phyloP scores from a whole-genome alignment of 179 eudicot species.

The Beta lomatogona region DNA sequence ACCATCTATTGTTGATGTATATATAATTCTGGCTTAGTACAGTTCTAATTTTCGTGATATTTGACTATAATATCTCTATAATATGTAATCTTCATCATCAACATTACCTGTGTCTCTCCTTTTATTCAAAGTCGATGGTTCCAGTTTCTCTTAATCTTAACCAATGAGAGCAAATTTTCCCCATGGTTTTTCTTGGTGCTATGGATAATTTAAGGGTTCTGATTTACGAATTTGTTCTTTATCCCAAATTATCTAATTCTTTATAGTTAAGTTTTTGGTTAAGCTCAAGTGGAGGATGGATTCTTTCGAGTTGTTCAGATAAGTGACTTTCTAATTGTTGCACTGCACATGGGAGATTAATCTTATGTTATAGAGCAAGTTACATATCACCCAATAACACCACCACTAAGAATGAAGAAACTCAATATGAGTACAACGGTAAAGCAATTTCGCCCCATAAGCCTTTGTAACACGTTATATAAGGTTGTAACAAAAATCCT shows the following conservation, averaged over 20 bases:
- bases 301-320: too few species aligned
- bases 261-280: background rate
- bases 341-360: background rate
- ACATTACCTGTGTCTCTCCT: background rate
- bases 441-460: too few species aligned
- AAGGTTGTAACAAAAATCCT: too few species aligned
- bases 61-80: too few species aligned
- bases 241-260: too few species aligned
- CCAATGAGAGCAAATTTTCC: background rate
- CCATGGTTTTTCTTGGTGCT: background rate
- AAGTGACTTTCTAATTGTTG: background rate
- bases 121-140: too few species aligned
- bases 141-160: background rate
- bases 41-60: background rate
- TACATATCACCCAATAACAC: background rate
- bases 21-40: constrained; percentile 7
- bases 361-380: background rate
- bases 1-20: background rate
- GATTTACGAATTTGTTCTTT: background rate
- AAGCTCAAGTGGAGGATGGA: background rate
- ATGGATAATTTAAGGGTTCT: background rate
- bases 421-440: background rate
- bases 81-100: background rate
- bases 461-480: too few species aligned
- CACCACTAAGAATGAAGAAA: background rate